phyloP scores from a whole-genome alignment of 169 alveolate genomes.

The Babesia bigemina region DNA sequence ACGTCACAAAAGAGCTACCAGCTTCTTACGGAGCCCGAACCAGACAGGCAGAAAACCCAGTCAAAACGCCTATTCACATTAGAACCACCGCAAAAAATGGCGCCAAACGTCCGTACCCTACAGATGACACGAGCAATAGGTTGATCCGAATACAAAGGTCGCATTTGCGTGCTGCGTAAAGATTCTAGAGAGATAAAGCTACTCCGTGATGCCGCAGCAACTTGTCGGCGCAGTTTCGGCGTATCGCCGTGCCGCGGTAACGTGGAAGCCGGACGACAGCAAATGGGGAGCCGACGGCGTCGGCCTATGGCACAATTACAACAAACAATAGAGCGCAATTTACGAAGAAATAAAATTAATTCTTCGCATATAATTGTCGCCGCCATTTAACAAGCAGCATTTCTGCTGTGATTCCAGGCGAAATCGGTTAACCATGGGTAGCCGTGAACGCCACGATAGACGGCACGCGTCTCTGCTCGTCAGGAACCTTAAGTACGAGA shows the following conservation, averaged over 20 bases:
- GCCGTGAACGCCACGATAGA: constrained; percentile 55
- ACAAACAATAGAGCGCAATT: background rate
- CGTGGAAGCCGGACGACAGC: background rate
- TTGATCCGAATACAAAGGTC: too few species aligned
- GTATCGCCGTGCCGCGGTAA: too few species aligned
- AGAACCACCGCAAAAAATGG: background rate
- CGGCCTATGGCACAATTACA: background rate
- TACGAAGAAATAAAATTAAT: background rate
- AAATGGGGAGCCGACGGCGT: constrained; percentile 20
- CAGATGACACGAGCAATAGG: background rate
- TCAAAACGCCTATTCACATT: background rate
- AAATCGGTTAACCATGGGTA: constrained; percentile 21
- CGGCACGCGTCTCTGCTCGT: constrained; percentile 81
- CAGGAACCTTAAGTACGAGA: constrained; percentile 79
- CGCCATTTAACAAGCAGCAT: background rate
- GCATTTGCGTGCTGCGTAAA: too few species aligned
- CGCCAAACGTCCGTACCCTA: background rate
- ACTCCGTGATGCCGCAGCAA: too few species aligned
- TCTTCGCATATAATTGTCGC: constrained; percentile 1
- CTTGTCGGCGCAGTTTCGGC: too few species aligned
- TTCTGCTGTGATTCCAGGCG: background rate
- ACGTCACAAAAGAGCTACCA: constrained; percentile 12
- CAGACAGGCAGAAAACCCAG: background rate
- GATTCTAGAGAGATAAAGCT: too few species aligned
- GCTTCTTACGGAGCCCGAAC: background rate